Evolutionary conservation across 2,329 filamentous ascomycete species (phyloP).

Genomic region (Amylocarpus encephaloides): DNA sequence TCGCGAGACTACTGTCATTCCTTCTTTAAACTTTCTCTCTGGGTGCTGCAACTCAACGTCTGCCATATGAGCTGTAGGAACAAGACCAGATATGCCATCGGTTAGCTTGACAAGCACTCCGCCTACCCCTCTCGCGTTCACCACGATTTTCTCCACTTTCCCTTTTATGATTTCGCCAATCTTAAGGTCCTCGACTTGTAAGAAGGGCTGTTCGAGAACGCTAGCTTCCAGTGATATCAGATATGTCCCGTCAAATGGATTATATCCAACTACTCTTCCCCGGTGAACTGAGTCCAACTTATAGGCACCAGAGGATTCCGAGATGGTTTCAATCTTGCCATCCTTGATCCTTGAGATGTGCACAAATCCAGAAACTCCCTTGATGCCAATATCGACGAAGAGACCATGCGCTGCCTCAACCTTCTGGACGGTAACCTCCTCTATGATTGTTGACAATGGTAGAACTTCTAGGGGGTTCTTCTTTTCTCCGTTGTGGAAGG

Average conservation of each 20-base stretch:
- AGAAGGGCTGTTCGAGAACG: constrained; percentile 78
- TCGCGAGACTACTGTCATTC: constrained; percentile 74
- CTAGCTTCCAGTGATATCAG: constrained; percentile 77
- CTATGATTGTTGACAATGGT: constrained; percentile 67
- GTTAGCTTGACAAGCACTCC: constrained; percentile 79
- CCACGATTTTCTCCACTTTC: constrained; percentile 75
- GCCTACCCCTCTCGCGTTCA: constrained; percentile 70
- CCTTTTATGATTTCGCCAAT: constrained; percentile 76
- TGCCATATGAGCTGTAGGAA: constrained; percentile 80
- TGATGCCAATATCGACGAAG: constrained; percentile 65
- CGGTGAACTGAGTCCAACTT: constrained; percentile 72
- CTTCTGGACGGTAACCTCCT: constrained; percentile 70
- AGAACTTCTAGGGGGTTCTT: constrained; percentile 51
- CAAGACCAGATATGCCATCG: constrained; percentile 82
- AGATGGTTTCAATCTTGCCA: constrained; percentile 77
- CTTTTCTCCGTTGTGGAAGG: constrained; percentile 39
- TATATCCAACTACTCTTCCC: constrained; percentile 80
- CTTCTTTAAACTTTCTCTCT: constrained; percentile 92
- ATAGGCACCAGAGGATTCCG: constrained; percentile 69
- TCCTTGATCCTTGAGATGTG: constrained; percentile 93
- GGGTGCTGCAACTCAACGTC: constrained; percentile 85
- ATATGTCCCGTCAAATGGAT: constrained; percentile 77
- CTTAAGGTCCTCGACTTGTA: constrained; percentile 85
- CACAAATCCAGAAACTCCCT: constrained; percentile 73
- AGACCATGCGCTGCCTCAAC: constrained; percentile 77